phyloP scores from a whole-genome alignment of 345 rosid genomes.

The Sisymbrium irio region DNA sequence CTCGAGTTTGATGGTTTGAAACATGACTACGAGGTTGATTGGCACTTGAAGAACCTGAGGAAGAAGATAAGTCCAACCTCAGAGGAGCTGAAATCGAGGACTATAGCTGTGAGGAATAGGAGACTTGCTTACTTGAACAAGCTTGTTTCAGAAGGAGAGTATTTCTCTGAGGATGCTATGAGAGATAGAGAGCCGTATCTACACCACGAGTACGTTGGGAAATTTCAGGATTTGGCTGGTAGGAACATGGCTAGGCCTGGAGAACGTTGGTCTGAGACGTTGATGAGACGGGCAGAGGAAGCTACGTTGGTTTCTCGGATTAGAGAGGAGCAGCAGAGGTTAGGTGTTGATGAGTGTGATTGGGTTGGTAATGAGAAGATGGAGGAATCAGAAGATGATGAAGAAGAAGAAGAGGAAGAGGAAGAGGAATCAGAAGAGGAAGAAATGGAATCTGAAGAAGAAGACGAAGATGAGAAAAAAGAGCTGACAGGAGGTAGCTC shows the following conservation, averaged over 20 bases:
- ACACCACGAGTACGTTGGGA: constrained; percentile 95
- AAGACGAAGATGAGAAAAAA: constrained; percentile 7
- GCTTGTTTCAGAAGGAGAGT: constrained; percentile 62
- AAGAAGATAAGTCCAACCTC: constrained; percentile 63
- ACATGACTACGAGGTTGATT: constrained; percentile 71
- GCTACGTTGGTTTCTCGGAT: constrained; percentile 71
- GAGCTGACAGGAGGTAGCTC: constrained; percentile 23
- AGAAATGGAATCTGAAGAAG: constrained; percentile 38
- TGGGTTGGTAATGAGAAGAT: constrained; percentile 70
- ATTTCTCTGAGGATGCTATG: constrained; percentile 96
- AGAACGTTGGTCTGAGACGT: constrained; percentile 91
- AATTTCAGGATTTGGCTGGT: constrained; percentile 75
- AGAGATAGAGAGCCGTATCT: constrained; percentile 94
- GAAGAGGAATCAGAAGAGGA: constrained; percentile 42
- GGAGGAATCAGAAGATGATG: constrained; percentile 57
- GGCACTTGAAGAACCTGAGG: constrained; percentile 75
- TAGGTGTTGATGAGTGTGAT: constrained; percentile 75
- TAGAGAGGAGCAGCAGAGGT: constrained; percentile 83
- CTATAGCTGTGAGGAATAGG: constrained; percentile 74
- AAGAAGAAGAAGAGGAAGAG: constrained; percentile 43
- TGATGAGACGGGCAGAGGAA: constrained; percentile 86
- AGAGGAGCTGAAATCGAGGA: constrained; percentile 60
- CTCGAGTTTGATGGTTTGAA: constrained; percentile 58
- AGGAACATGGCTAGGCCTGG: constrained; percentile 93
- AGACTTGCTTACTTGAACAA: constrained; percentile 71